Evolutionary conservation across 129 eudicot genomes (phyloP).

Genomic region (Flaveria trinervia): DNA sequence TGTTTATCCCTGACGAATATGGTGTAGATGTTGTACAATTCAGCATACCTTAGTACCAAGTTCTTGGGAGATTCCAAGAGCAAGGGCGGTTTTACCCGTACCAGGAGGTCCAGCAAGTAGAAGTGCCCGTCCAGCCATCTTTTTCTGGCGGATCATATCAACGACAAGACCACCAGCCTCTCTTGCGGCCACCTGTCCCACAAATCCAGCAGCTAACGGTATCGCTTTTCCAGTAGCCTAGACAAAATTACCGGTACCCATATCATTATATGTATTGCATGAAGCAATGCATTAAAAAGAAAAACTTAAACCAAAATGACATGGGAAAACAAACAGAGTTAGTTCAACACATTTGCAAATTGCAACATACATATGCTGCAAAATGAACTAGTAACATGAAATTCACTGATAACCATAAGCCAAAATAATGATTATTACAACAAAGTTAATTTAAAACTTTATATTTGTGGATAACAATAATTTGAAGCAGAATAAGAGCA

Average conservation of each 20-base stretch:
- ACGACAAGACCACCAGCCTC: conserved; percentile 98
- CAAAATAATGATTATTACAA: too few relatives aligned
- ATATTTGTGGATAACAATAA: too few relatives aligned
- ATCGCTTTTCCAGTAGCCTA: conserved; percentile 73
- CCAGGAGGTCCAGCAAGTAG: conserved; percentile 98
- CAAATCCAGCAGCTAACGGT: conserved; percentile 96
- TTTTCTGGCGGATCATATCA: conserved; percentile 97
- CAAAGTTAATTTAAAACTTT: too few relatives aligned
- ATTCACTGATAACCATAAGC: too few relatives aligned
- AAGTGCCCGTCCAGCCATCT: conserved; percentile 96
- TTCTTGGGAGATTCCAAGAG: conserved; percentile 92
- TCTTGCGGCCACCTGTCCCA: conserved; percentile 85
- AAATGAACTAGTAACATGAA: too few relatives aligned
- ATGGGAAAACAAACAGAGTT: too few relatives aligned
- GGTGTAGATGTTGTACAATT: too few relatives aligned
- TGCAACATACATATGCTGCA: too few relatives aligned
- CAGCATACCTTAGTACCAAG: conserved; percentile 87
- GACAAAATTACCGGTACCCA: background rate
- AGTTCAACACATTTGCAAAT: background rate
- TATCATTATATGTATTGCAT: background rate
- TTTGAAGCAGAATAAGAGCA: too few relatives aligned
- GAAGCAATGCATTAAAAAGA: background rate
- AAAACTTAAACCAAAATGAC: background rate
- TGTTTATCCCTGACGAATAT: too few relatives aligned
- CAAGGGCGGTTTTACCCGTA: conserved; percentile 96